Conservation (phyloP, 2,329 filamentous ascomycete species). For the Neofusicoccum parvum region DNA sequence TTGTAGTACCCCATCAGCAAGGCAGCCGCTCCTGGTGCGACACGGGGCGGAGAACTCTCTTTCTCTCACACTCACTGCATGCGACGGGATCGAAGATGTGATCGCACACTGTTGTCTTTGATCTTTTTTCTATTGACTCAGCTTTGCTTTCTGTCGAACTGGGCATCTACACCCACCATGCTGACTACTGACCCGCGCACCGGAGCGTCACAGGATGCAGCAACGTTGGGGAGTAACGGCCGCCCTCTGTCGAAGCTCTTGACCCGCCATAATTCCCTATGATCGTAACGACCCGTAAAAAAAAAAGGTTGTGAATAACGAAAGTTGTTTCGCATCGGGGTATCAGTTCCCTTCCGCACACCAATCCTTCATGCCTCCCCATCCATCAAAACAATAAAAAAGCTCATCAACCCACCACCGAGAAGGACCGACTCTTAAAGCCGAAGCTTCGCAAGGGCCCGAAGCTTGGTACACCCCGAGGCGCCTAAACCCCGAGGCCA, state of each 20-base stretch:
- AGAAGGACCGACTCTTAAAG: not conserved
- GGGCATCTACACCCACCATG: not conserved
- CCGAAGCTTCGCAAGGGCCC: too few species aligned
- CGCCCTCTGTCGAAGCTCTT: not conserved
- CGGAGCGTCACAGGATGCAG: not conserved
- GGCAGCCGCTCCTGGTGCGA: not conserved
- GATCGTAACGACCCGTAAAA: not conserved
- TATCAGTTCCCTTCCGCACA: constrained; percentile 18
- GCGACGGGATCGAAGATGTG: not conserved
- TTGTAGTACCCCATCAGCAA: not conserved
- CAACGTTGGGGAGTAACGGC: too few species aligned
- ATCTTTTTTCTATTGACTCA: not conserved
- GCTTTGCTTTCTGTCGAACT: not conserved
- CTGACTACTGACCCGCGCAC: not conserved
- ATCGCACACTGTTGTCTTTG: not conserved
- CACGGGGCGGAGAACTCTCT: not conserved
- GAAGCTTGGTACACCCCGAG: not conserved
- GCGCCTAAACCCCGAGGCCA: not conserved
- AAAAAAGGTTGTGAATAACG: not conserved
- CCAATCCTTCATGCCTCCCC: not conserved
- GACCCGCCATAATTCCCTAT: not conserved
- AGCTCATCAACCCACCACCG: not conserved
- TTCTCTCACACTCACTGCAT: not conserved
- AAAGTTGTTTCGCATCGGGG: constrained; percentile 17
- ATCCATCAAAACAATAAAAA: not conserved